Evolutionary conservation across 495 filamentous ascomycete genomes (phyloP), one percentile per base, ranked within the genome.

Genomic region (Penicillium desertorum): DNA sequence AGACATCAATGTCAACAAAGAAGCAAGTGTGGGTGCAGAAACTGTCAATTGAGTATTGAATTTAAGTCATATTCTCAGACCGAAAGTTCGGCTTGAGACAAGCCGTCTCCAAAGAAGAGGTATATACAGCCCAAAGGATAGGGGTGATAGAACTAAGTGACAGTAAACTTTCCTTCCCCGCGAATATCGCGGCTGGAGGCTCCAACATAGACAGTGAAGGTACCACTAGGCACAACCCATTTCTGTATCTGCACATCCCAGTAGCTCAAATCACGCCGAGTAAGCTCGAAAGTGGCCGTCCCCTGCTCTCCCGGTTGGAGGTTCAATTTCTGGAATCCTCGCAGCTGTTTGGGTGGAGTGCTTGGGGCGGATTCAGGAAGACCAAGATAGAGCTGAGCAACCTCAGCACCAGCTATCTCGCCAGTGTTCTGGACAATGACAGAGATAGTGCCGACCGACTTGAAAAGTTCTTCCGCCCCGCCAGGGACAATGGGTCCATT

Each of bases 371-470:
- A 61, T 5, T 57, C 48, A 0, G 84, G 85, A 29, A 86, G 78
- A 0, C 78, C 76, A 16, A 91, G 70, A 62, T 91, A 91, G 1
- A 90, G 72, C 76, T 90, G 84, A 0, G 81, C 75, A 11, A 87
- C 79, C 58, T 87, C 84, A 14, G 78, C 74, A 30, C 81, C 84
- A 10, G 70, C 60, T 0, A 82, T 75, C 1, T 66, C 60, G 11
- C 84, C 84, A 17, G 65, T 74, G 60, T 88, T 88, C 2, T 68
- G 65, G 10, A 88, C 66, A 1, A 63, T 67, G 0, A 72, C 74
- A 1, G 68, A 74, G 23, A 86, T 65, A 11, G 56, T 71, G 9
- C 75, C 80, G 0, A 88, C 67, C 0, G 71, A 63, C 44, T 89
- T 80, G 76, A 81, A 87, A 8, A 87, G 75, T 45, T 82, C 76